Conservation (phyloP, 2,329 filamentous ascomycete species). For the Fusarium dlaminii region DNA sequence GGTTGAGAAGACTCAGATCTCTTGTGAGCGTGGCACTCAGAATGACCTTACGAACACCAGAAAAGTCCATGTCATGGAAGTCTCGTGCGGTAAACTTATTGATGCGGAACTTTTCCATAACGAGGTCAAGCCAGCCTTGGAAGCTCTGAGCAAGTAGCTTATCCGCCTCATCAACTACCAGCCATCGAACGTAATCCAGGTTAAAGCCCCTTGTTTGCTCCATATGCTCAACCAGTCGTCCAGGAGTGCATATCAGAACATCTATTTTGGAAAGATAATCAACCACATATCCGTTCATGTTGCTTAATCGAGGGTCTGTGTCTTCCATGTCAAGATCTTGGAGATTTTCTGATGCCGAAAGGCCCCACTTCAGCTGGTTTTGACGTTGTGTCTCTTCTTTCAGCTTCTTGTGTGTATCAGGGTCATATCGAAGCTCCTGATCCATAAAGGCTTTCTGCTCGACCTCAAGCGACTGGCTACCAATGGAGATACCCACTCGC, state of each 20-base stretch:
- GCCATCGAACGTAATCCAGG: slow-evolving; percentile 82
- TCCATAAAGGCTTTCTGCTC: slow-evolving; percentile 63
- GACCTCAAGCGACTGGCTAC: slow-evolving; percentile 77
- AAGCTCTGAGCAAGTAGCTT: slow-evolving; percentile 91
- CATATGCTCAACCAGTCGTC: slow-evolving; percentile 90
- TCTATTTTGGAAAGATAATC: slow-evolving; percentile 79
- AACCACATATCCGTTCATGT: slow-evolving; percentile 63
- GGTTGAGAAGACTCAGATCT: slow-evolving; percentile 81
- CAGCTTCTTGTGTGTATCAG: slow-evolving; percentile 57
- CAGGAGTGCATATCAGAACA: slow-evolving; percentile 90
- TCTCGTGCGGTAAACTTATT: slow-evolving; percentile 62
- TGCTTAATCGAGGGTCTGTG: slow-evolving; percentile 46
- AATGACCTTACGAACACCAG: slow-evolving; percentile 79
- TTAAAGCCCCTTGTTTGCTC: slow-evolving; percentile 84
- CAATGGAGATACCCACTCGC: slow-evolving; percentile 83
- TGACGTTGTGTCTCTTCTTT: slow-evolving; percentile 33
- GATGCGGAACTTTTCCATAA: slow-evolving; percentile 69
- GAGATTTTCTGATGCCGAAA: slow-evolving; percentile 27
- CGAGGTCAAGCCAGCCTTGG: slow-evolving; percentile 84
- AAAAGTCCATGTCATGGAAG: slow-evolving; percentile 61
- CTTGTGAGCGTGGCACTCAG: slow-evolving; percentile 92
- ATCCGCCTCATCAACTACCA: slow-evolving; percentile 94
- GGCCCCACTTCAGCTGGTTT: neutral
- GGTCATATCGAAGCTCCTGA: slow-evolving; percentile 69
- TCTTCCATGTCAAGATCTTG: slow-evolving; percentile 33